phyloP scores from a whole-genome alignment of 2,329 filamentous ascomycete genomes.

The Trichophyton mentagrophytes region DNA sequence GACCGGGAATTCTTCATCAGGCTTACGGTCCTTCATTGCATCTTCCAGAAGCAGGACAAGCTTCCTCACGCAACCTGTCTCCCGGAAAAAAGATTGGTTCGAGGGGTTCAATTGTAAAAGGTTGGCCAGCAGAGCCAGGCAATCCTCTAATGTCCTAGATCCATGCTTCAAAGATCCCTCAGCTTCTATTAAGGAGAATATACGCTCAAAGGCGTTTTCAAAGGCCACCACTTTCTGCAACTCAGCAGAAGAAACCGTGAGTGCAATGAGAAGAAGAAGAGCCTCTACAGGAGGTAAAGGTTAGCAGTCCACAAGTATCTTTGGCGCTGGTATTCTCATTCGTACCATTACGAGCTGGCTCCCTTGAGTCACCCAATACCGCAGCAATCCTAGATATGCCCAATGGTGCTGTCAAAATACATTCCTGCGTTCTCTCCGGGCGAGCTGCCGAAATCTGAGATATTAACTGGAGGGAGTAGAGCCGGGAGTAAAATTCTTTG shows the following conservation, averaged over 20 bases:
- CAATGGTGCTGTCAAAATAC: conserved; percentile 74
- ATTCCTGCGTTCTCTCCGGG: conserved; percentile 87
- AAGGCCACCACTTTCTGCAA: conserved; percentile 93
- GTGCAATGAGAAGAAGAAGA: conserved; percentile 70
- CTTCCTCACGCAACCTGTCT: conserved; percentile 68
- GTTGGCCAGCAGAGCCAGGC: conserved; percentile 79
- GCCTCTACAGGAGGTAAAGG: conserved; percentile 42
- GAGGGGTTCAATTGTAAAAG: conserved; percentile 74
- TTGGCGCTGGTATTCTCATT: not conserved
- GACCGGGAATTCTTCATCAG: conserved; percentile 49
- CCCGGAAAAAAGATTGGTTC: conserved; percentile 87
- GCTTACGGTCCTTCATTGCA: conserved; percentile 42
- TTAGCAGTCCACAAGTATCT: not conserved
- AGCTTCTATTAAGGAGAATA: conserved; percentile 67
- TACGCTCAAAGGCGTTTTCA: conserved; percentile 78
- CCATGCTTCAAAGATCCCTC: conserved; percentile 77
- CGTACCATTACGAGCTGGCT: conserved; percentile 66
- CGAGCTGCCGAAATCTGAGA: conserved; percentile 73
- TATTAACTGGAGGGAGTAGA: conserved; percentile 84
- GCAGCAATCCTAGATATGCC: conserved; percentile 78
- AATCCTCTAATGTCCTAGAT: conserved; percentile 81
- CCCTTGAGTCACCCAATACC: conserved; percentile 69
- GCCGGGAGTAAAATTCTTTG: conserved; percentile 74
- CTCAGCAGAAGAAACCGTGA: conserved; percentile 76
- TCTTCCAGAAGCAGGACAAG: conserved; percentile 56